phyloP scores from a whole-genome alignment of 192 early-diverging fungal genomes.

The Coemansia sp. region DNA sequence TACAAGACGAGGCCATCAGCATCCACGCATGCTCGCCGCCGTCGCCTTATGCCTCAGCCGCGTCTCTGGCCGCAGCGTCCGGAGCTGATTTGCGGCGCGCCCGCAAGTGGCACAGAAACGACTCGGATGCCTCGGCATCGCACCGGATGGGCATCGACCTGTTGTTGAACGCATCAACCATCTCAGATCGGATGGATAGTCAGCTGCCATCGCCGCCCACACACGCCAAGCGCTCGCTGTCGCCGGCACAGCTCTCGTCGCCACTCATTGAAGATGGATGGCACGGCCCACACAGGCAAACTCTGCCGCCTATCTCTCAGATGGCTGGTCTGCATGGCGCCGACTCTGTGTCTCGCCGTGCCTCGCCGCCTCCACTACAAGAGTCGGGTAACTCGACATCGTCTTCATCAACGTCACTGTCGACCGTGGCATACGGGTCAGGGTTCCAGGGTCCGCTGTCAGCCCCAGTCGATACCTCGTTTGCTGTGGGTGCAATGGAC shows the following conservation, averaged over 20 bases:
- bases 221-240: conserved; percentile 16
- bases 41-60: conserved; percentile 19
- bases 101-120: conserved; percentile 23
- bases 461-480: conserved; percentile 21
- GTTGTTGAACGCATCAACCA: conserved; percentile 44
- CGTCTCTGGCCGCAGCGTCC: conserved; percentile 18
- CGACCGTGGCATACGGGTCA: neutral
- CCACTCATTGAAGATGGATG: conserved; percentile 3
- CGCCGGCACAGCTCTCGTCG: conserved; percentile 5
- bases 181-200: conserved; percentile 34
- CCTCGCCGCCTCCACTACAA: conserved; percentile 7
- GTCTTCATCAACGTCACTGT: conserved; percentile 11
- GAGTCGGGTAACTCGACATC: neutral
- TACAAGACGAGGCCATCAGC: conserved; percentile 7
- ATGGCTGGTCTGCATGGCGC: conserved; percentile 12
- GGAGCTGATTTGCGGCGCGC: neutral
- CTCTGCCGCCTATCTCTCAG: conserved; percentile 43
- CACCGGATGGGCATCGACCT: conserved; percentile 47
- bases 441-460: conserved; percentile 7
- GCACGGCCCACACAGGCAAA: conserved; percentile 2
- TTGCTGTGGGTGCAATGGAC: conserved; percentile 16
- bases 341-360: conserved; percentile 1
- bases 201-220: conserved; percentile 35
- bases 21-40: conserved; percentile 18
- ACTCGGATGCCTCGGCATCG: conserved; percentile 19